phyloP scores from a whole-genome alignment of 306 rosid species.

The Dalbergia oliveri region DNA sequence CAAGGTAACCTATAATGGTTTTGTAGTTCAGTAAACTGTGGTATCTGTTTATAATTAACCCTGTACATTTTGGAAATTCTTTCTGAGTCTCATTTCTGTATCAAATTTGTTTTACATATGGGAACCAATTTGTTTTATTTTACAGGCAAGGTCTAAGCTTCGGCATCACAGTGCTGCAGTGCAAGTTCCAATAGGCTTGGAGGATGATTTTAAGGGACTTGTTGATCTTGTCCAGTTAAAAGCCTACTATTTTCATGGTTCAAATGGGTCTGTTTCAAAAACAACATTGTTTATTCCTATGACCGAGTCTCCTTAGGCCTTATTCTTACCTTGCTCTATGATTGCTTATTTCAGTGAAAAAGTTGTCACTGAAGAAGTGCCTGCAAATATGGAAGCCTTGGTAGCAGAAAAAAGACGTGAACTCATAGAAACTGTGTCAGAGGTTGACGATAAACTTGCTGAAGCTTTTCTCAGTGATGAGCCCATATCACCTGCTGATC shows the following conservation, averaged over 20 bases:
- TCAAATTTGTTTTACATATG: slow-evolving; percentile 6
- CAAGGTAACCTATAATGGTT: slow-evolving; percentile 25
- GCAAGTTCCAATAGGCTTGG: slow-evolving; percentile 97
- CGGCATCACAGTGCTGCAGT: slow-evolving; percentile 97
- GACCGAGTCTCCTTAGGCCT: neutral
- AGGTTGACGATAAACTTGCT: slow-evolving; percentile 96
- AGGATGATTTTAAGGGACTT: slow-evolving; percentile 92
- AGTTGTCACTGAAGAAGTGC: slow-evolving; percentile 74
- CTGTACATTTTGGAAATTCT: neutral
- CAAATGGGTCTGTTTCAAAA: slow-evolving; percentile 76
- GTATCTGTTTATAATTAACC: slow-evolving; percentile 21
- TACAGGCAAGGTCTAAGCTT: slow-evolving; percentile 93
- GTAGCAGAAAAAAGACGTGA: slow-evolving; percentile 92
- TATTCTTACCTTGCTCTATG: slow-evolving; percentile 29
- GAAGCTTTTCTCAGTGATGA: slow-evolving; percentile 91
- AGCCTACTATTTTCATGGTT: slow-evolving; percentile 86
- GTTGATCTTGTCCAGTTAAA: slow-evolving; percentile 90
- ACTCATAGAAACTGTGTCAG: slow-evolving; percentile 88
- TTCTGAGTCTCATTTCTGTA: slow-evolving; percentile 19
- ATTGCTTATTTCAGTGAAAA: slow-evolving; percentile 70
- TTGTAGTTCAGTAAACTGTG: slow-evolving; percentile 6
- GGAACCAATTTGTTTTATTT: slow-evolving; percentile 38
- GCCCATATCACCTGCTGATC: slow-evolving; percentile 81
- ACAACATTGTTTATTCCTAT: neutral
- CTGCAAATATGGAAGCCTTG: slow-evolving; percentile 79